phyloP scores from a whole-genome alignment of 1,284 basidiomycete genomes.

The Trichosporon sp. region DNA sequence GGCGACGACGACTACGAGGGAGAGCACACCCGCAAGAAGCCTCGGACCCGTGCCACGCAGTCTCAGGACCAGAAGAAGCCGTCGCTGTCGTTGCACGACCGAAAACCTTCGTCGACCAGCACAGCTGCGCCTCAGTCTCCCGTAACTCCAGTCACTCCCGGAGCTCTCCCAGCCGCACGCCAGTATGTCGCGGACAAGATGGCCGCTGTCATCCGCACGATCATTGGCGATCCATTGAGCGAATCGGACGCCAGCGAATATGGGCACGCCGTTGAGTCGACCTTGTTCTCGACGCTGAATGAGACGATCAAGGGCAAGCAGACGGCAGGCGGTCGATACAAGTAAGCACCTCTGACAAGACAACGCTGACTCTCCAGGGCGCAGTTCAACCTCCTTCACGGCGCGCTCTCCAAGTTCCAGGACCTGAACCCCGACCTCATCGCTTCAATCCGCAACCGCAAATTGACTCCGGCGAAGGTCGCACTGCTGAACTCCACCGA shows the following conservation, averaged over 20 bases:
- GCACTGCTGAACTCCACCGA: conserved; percentile 36
- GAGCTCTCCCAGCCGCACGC: conserved; percentile 32
- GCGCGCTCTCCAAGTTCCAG: conserved; percentile 28
- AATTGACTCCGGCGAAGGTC: conserved; percentile 27
- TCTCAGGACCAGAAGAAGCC: neutral
- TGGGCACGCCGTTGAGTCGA: conserved; percentile 30
- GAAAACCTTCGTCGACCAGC: neutral
- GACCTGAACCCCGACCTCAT: conserved; percentile 29
- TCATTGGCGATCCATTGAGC: conserved; percentile 29
- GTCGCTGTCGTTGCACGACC: conserved; percentile 5
- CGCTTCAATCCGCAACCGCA: conserved; percentile 20
- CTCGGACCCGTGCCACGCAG: neutral
- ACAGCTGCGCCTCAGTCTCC: neutral
- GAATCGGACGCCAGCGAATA: conserved; percentile 24
- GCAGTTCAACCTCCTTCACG: conserved; percentile 39
- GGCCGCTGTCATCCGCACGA: conserved; percentile 17
- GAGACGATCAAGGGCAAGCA: conserved; percentile 38
- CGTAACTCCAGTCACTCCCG: neutral
- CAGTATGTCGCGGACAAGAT: conserved; percentile 37
- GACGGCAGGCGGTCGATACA: conserved; percentile 36
- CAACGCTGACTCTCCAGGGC: conserved; percentile 26
- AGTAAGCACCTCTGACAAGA: conserved; percentile 26
- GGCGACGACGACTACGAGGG: neutral
- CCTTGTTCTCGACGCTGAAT: conserved; percentile 34
- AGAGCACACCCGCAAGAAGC: neutral